A percentile compares a stretch with the other conserved stretches of the same genome.
phyloP scores from a whole-genome alignment of 257 asterid genomes.

The Schizonepeta tenuifolia region DNA sequence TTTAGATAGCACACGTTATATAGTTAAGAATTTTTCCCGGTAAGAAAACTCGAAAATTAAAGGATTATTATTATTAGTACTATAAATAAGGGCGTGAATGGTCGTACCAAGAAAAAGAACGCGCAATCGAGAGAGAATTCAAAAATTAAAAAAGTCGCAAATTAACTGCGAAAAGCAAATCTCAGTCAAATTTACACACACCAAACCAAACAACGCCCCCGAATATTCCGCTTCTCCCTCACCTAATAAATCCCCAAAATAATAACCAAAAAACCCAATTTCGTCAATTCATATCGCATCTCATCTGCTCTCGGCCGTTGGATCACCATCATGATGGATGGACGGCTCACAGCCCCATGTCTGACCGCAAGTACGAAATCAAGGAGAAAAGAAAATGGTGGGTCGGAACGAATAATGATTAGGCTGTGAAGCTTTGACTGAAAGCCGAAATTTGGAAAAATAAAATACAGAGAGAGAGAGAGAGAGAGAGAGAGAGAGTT shows the following conservation, averaged over 20 bases:
- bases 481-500: constrained; percentile 16
- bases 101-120: not conserved
- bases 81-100: not conserved
- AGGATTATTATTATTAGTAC: too few relatives aligned
- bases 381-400: constrained; percentile 39
- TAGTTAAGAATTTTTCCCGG: too few relatives aligned
- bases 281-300: constrained; percentile 16
- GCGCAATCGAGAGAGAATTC: constrained; percentile 25
- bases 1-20: too few relatives aligned
- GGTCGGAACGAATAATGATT: constrained; percentile 55
- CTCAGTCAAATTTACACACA: constrained; percentile 36
- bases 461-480: constrained; percentile 7
- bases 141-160: constrained; percentile 35
- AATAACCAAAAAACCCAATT: constrained; percentile 14
- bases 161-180: constrained; percentile 9
- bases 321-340: constrained; percentile 33
- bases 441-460: constrained; percentile 3
- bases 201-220: constrained; percentile 39
- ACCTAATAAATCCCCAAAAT: constrained; percentile 28
- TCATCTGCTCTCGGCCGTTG: constrained; percentile 16
- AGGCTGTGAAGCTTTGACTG: constrained; percentile 56
- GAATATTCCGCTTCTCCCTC: constrained; percentile 45
- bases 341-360: constrained; percentile 35
- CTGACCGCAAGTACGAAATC: constrained; percentile 45
- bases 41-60: too few relatives aligned